Evolutionary conservation across 2,329 filamentous ascomycete genomes (phyloP).

Genomic region (Akanthomyces uredinophilus): DNA sequence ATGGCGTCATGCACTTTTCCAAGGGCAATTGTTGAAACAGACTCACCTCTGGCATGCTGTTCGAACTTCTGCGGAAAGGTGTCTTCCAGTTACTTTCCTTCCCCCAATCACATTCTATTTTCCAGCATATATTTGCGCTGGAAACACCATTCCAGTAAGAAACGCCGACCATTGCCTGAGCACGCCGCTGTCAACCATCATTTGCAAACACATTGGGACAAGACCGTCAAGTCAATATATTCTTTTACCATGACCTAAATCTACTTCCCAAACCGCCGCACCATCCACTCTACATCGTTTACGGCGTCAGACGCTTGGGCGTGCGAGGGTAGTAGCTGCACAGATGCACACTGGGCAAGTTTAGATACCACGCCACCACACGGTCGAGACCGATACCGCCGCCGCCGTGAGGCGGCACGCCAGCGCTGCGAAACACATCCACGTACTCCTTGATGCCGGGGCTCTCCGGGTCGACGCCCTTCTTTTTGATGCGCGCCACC

Average conservation of each 20-base stretch:
- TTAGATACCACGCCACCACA: conserved; percentile 65
- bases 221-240: neutral
- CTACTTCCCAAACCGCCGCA: neutral
- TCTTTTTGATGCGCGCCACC: conserved; percentile 68
- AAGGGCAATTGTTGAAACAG: too few relatives aligned
- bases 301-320: conserved; percentile 54
- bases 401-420: conserved; percentile 84
- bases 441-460: conserved; percentile 85
- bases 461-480: conserved; percentile 73
- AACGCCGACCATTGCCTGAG: too few relatives aligned
- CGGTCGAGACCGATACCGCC: conserved; percentile 87
- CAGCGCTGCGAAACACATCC: conserved; percentile 72
- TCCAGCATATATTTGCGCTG: too few relatives aligned
- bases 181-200: too few relatives aligned
- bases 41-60: too few relatives aligned
- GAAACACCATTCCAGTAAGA: too few relatives aligned
- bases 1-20: too few relatives aligned
- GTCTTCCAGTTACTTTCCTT: too few relatives aligned
- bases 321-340: conserved; percentile 55
- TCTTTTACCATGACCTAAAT: neutral
- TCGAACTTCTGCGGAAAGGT: too few relatives aligned
- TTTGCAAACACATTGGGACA: too few relatives aligned
- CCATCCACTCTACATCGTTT: conserved; percentile 14
- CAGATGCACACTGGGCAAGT: conserved; percentile 54
- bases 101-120: too few relatives aligned